Conservation (phyloP, 306 rosid genomes). For the Gastrolobium villosum region DNA sequence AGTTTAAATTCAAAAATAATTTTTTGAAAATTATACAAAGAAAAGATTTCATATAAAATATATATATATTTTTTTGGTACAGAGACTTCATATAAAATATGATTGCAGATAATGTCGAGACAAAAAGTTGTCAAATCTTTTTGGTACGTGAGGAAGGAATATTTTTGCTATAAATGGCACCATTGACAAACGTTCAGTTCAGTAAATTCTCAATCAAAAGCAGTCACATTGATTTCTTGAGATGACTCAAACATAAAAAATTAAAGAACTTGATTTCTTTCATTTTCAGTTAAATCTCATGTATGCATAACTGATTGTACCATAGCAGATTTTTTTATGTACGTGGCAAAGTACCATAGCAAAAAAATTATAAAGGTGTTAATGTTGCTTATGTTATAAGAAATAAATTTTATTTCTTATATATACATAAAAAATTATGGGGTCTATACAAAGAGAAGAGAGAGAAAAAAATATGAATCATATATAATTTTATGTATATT, state of each 20-base stretch:
- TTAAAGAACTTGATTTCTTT: neutral
- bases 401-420: no score
- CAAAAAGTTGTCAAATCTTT: conserved; percentile 15
- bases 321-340: neutral
- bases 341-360: neutral
- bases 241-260: neutral
- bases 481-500: no score
- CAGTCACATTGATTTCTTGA: neutral
- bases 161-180: neutral
- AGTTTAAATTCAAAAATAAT: no score
- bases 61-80: no score
- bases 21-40: no score
- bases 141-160: neutral
- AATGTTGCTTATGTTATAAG: no score
- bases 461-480: no score
- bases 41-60: no score
- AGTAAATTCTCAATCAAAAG: neutral
- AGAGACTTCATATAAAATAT: no score
- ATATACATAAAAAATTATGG: no score
- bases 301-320: neutral
- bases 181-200: neutral
- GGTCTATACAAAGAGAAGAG: no score
- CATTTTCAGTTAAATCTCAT: neutral
- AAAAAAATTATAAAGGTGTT: no score
- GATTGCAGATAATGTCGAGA: neutral